These are phyloP conservation scores for Xylariaceae sp. DNA, from an alignment of 2,329 filamentous ascomycete species.

Conservation along the genomic window DNA sequence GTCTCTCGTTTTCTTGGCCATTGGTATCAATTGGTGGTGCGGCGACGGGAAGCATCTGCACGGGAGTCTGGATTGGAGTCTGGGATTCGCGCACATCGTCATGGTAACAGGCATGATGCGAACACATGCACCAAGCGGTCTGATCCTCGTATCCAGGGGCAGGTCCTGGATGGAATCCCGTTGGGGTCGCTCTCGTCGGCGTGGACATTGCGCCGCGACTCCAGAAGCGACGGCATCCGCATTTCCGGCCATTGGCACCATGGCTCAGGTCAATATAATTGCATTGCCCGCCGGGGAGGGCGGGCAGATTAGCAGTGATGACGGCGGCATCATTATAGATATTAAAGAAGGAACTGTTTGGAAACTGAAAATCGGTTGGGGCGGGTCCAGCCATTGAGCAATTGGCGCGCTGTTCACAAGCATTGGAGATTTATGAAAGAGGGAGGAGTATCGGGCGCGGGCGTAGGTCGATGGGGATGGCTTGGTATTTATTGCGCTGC, in stretches of 20 bases:
- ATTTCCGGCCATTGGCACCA: constrained; percentile 51
- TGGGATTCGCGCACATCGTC: constrained; percentile 43
- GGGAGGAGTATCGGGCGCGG: constrained; percentile 10
- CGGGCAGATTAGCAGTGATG: constrained; percentile 28
- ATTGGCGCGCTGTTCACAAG: constrained; percentile 31
- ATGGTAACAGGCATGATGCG: constrained; percentile 61
- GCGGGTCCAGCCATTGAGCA: constrained; percentile 53
- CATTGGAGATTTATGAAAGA: constrained; percentile 27
- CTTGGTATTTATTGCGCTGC: constrained; percentile 26
- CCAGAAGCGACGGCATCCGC: constrained; percentile 63
- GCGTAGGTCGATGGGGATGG: constrained; percentile 15
- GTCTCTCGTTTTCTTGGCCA: constrained; percentile 54
- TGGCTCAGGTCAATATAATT: constrained; percentile 56
- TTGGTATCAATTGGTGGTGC: constrained; percentile 23
- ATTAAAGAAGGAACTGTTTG: constrained; percentile 50
- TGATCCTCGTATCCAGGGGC: constrained; percentile 37
- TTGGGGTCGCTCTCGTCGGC: constrained; percentile 28
- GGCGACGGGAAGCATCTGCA: neutral
- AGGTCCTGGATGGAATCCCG: constrained; percentile 24
- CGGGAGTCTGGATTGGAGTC: constrained; percentile 15
- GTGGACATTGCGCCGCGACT: constrained; percentile 40
- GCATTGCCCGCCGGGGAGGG: constrained; percentile 52
- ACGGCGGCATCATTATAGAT: constrained; percentile 55
- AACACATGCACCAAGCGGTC: constrained; percentile 58
- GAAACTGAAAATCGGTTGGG: constrained; percentile 41